These are phyloP conservation scores for Debaryomycetaceae sp. DNA, from an alignment of 1,139 yeast species.

Conservation along the genomic window DNA sequence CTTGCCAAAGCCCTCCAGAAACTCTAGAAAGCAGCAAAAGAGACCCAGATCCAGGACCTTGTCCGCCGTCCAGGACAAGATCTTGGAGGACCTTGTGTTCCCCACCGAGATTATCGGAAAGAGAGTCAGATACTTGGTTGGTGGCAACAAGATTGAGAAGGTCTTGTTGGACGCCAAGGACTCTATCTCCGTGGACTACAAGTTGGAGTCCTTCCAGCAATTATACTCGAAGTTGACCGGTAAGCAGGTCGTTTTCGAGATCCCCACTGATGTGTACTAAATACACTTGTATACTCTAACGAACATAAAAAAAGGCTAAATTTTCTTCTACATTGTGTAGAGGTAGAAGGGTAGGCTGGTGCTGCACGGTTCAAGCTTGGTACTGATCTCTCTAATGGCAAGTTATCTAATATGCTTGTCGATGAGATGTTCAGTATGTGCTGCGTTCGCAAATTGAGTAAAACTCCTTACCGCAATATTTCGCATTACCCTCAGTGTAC, in stretches of 20 bases:
- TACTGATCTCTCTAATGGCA: no score
- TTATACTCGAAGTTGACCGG: slow-evolving; percentile 98
- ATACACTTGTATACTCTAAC: slow-evolving; percentile 3
- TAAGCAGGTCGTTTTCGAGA: slow-evolving; percentile 98
- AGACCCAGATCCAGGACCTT: slow-evolving; percentile 99
- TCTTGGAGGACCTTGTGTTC: slow-evolving; percentile 98
- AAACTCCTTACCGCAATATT: no score
- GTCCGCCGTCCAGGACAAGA: slow-evolving; percentile 97
- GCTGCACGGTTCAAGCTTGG: no score
- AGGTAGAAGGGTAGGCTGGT: no score
- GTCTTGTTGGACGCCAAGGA: slow-evolving; percentile 98
- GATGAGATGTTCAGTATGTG: no score
- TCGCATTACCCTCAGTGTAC: no score
- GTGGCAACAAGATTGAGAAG: slow-evolving; percentile 98
- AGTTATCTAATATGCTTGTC: no score
- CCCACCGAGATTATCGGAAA: slow-evolving; percentile 99
- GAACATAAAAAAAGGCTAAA: no score
- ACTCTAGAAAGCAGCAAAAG: slow-evolving; percentile 90
- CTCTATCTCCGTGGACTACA: slow-evolving; percentile 94
- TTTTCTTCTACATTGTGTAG: no score
- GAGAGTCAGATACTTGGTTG: slow-evolving; percentile 98
- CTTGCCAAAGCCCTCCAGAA: slow-evolving; percentile 93
- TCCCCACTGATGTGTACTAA: slow-evolving; percentile 58
- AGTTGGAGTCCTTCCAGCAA: slow-evolving; percentile 98
- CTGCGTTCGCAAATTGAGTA: no score